Conservation (phyloP, 352 stramenopile species). For the Phytophthora ramorum region DNA sequence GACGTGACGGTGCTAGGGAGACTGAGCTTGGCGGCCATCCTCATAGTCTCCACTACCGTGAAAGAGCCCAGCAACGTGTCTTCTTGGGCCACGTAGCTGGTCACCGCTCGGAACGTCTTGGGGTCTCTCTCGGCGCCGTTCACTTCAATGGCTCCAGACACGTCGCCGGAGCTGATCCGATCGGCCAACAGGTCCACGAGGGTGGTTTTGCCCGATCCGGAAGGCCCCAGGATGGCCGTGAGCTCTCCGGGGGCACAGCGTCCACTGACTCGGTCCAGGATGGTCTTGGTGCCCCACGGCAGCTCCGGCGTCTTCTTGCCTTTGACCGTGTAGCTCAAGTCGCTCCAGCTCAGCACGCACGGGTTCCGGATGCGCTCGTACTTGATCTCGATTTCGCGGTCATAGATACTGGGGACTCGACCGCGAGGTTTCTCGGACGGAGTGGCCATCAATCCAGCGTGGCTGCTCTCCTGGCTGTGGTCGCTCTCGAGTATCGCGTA, state of each 20-base stretch:
- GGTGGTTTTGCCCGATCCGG: conserved; percentile 68
- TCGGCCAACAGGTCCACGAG: conserved; percentile 70
- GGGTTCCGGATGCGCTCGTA: conserved; percentile 24
- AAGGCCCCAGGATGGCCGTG: conserved; percentile 74
- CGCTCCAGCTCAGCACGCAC: conserved; percentile 56
- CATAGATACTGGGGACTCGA: conserved; percentile 3
- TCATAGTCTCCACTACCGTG: conserved; percentile 71
- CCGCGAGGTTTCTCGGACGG: background rate
- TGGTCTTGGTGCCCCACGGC: conserved; percentile 34
- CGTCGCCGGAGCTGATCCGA: conserved; percentile 50
- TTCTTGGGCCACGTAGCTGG: conserved; percentile 76
- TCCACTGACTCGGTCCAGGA: conserved; percentile 58
- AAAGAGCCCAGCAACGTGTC: conserved; percentile 69
- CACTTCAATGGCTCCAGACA: conserved; percentile 56
- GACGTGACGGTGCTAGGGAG: conserved; percentile 42
- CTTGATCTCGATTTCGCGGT: conserved; percentile 27
- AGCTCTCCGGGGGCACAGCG: conserved; percentile 58
- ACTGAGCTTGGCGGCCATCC: conserved; percentile 65
- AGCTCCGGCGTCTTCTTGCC: conserved; percentile 10
- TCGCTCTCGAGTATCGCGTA: conserved; percentile 26
- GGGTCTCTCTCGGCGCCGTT: conserved; percentile 51
- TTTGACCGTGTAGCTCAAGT: conserved; percentile 48
- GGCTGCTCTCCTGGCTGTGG: conserved; percentile 15
- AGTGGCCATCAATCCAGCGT: conserved; percentile 1
- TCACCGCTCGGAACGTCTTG: conserved; percentile 51